Evolutionary conservation across 257 asterid species (phyloP).

Genomic region (Fraxinus excelsior): DNA sequence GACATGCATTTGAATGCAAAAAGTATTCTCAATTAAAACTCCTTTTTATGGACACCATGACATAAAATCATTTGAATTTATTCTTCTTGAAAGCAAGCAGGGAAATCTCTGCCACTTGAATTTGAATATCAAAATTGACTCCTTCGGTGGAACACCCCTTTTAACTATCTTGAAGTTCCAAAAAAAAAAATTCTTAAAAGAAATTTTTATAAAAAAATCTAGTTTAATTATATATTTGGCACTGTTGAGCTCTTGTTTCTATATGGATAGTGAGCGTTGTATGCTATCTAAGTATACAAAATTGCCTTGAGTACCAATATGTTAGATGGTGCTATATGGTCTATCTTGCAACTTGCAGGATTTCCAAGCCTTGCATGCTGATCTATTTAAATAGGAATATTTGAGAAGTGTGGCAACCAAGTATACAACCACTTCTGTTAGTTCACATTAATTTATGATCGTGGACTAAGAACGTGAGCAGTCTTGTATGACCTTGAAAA

Average conservation of each 20-base stretch:
- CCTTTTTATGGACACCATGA: not conserved
- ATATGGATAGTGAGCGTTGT: not conserved
- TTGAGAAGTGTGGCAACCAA: not conserved
- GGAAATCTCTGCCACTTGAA: not conserved
- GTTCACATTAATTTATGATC: not conserved
- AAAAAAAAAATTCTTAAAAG: too few species aligned
- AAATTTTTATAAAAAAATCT: not conserved
- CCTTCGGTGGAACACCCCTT: not conserved
- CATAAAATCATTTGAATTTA: not conserved
- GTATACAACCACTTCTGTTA: not conserved
- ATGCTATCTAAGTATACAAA: not conserved
- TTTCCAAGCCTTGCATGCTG: constrained; percentile 5
- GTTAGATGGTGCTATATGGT: not conserved
- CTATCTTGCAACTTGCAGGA: not conserved
- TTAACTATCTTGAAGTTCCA: not conserved
- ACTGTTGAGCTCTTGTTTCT: not conserved
- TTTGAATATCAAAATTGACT: not conserved
- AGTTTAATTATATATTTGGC: not conserved
- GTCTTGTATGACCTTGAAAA: not conserved
- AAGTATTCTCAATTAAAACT: not conserved
- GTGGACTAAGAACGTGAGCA: not conserved
- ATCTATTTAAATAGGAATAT: not conserved
- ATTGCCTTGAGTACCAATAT: not conserved
- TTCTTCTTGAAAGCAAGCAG: not conserved
- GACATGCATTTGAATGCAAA: not conserved